Base-by-base conservation (phyloP, 495 filamentous ascomycete genomes). In the Copromyces sp. region DNA sequence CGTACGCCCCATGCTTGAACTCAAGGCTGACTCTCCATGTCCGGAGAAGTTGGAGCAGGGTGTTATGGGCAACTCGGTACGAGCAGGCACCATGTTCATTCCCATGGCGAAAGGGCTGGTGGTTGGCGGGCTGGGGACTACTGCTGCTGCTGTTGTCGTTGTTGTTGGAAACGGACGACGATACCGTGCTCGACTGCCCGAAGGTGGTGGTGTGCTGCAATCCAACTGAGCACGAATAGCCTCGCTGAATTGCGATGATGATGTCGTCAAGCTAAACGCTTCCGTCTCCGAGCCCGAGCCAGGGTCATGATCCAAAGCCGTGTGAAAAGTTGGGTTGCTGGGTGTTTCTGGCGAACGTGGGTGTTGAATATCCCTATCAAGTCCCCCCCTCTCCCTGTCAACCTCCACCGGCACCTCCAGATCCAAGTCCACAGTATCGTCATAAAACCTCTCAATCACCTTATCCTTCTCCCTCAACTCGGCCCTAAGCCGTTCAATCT, bases 381-480 rank as follows among this genome's bases (percentile, higher is more conserved):
- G 5, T 24, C 14, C 4, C 24, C 47, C 16, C 24, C 0, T 11
- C 20, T 11, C 20, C 20, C 20, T 68, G n/a, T 75, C 78, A 72
- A 81, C 82, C 83, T 82, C 81, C 72, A 70, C 76, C 72, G 79
- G 84, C 73, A 82, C 86, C 39, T 82, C 80, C 75, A 81, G 4
- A 72, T 86, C 84, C 0, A 83, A 53, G 12, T 80, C 73, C 3
- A 82, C 44, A 0, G 83, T 84, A 71, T 90, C 86, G 37, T 87
- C 80, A 11, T 65, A 4, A 24, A 90, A 74, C 17, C 80, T 74
- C 29, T 80, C 80, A 68, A 87, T 84, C 74, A 86, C 81, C 4
- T 81, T 76, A 72, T 90, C 86, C 40, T 86, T 81, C 0, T 84
- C 78, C 2, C 83, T 81, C 45, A 91, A 74, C 53, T 89, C 85